Base-by-base conservation (phyloP, 139 green algal species). In the Asterochloris sp. region DNA sequence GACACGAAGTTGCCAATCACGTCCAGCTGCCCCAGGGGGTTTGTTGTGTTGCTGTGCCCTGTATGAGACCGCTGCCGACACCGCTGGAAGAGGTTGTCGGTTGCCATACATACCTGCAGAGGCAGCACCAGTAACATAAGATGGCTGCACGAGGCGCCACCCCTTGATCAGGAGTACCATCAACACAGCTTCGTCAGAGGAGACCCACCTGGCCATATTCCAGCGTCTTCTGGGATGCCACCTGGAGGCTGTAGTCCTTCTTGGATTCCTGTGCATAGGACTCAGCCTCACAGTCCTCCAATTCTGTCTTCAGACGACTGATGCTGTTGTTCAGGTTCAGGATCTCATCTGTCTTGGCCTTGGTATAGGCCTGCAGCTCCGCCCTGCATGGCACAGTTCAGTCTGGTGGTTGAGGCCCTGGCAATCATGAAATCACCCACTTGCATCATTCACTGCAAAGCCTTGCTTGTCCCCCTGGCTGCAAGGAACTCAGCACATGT, bases 251-350 rank as follows among this genome's bases (percentile, higher is more conserved):
- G 71, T 87, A 86, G 69, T 98, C 94, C 80, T 94, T 94, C 54
- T 90, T 88, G 12, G 89, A 82, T 83, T 97, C 89, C 78, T 92
- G 84, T 29, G 88, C 86, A 24, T 88, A 71, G 0, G 87, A 88
- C 69, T 97, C 90, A 13, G 80, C 86, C 83, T 95, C 86, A 28
- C 88, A 88, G 29, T 47, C 71, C 83, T 98, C 94, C 71, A 97
- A 83, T 83, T 95, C 87, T 86, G 94, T 96, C 87, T 97, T 97
- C 76, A 96, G 85, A 29, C 87, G 78, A 0, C 89, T 85, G 14
- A 97, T 85, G 47, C 83, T 85, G 89, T 97, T 98, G 90, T 97
- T 97, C 13, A 96, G 88, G 74, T 91, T 91, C 75, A 98, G 83
- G 62, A 96, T 93, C 82, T 96, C 91, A 63, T 96, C 89, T 21